phyloP scores from a whole-genome alignment of 2,329 filamentous ascomycete genomes.

The Leptographium flavum region DNA sequence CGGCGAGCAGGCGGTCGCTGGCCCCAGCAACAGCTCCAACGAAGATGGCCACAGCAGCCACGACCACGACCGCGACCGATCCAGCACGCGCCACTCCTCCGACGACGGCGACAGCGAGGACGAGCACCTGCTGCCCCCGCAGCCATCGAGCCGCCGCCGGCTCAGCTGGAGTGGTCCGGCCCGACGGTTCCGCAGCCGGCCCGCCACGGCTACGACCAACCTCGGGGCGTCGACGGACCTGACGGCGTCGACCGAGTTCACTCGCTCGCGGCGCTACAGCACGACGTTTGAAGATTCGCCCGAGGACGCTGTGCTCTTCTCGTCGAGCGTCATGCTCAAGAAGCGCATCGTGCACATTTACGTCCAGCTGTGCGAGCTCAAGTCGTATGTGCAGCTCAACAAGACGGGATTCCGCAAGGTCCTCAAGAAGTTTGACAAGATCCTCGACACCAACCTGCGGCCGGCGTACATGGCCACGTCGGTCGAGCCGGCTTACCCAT shows the following conservation, averaged over 20 bases:
- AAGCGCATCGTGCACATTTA: constrained; percentile 80
- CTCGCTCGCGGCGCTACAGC: constrained; percentile 48
- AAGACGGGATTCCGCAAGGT: constrained; percentile 94
- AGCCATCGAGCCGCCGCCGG: background rate
- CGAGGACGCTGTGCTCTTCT: constrained; percentile 55
- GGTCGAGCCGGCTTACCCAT: constrained; percentile 71
- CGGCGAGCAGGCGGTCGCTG: constrained; percentile 8
- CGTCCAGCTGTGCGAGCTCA: constrained; percentile 85
- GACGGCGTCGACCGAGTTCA: constrained; percentile 47
- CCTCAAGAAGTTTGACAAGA: constrained; percentile 98
- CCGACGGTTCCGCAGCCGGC: constrained; percentile 4
- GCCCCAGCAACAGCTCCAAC: constrained; percentile 6
- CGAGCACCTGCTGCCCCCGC: constrained; percentile 25
- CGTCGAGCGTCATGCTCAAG: constrained; percentile 71
- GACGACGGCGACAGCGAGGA: constrained; percentile 48
- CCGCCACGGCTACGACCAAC: constrained; percentile 10
- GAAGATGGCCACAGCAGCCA: constrained; percentile 12
- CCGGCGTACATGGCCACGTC: constrained; percentile 57
- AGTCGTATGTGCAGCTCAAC: constrained; percentile 92
- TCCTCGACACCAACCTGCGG: constrained; percentile 68
- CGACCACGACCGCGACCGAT: constrained; percentile 12
- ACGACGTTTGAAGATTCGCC: constrained; percentile 61
- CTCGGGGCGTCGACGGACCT: constrained; percentile 36
- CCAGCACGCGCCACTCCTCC: constrained; percentile 30
- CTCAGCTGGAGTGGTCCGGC: background rate